A percentile compares a stretch with the other conserved stretches of the same genome.
Evolutionary conservation across 345 rosid species (phyloP).

Genomic region (Pistacia vera): DNA sequence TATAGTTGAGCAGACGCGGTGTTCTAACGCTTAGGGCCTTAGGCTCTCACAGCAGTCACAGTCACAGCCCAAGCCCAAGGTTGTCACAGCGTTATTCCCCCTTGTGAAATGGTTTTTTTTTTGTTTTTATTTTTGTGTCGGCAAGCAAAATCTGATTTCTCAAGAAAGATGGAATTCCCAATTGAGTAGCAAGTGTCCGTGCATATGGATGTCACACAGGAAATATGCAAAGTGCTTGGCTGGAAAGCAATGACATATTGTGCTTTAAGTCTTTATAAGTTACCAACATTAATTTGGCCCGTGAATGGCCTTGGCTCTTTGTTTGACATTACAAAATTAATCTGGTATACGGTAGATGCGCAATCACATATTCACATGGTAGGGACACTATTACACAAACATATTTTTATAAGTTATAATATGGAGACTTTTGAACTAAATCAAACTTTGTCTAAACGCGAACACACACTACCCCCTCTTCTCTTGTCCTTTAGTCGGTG

Average conservation of each 20-base stretch:
- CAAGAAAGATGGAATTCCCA: too few species aligned
- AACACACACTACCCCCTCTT: neutral
- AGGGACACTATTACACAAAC: neutral
- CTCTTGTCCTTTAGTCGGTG: neutral
- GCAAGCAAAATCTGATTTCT: too few species aligned
- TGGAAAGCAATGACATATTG: neutral
- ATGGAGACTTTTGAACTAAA: neutral
- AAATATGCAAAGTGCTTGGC: neutral
- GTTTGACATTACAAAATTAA: neutral
- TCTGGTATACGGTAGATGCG: conserved; percentile 16
- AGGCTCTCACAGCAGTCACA: too few species aligned
- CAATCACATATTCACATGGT: conserved; percentile 30
- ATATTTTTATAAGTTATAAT: neutral
- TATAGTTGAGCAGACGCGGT: too few species aligned
- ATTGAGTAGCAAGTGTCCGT: too few species aligned
- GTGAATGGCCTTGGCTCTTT: neutral
- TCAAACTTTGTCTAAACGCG: neutral
- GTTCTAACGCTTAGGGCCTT: too few species aligned
- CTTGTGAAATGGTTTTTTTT: too few species aligned
- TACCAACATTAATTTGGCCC: neutral
- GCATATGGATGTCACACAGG: neutral
- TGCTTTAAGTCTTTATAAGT: neutral
- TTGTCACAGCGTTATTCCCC: too few species aligned
- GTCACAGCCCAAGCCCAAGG: too few species aligned
- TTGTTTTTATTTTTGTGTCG: too few species aligned